phyloP scores from a whole-genome alignment of 176 grass and related monocot genomes.

The Bonia amplexicaulis region DNA sequence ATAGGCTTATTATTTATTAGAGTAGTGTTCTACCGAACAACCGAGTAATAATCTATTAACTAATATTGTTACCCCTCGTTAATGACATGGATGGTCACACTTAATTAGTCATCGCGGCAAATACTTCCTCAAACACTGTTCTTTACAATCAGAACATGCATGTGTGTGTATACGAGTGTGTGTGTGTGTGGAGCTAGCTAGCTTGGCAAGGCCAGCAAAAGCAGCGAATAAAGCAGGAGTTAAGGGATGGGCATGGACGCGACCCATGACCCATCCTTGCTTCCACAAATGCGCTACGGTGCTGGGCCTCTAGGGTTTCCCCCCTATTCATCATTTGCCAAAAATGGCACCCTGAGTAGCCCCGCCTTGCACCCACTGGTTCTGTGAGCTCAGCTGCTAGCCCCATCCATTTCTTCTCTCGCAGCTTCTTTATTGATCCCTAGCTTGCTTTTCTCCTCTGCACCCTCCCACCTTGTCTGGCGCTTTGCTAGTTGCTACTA shows the following conservation, averaged over 20 bases:
- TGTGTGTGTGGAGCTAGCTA: not conserved
- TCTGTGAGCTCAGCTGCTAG: not conserved
- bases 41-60: too few species aligned
- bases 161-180: not conserved
- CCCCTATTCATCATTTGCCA: slow-evolving; percentile 31
- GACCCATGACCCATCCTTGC: not conserved
- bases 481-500: not conserved
- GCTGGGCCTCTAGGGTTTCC: slow-evolving; percentile 37
- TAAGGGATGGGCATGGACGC: not conserved
- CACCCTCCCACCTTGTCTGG: not conserved
- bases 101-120: too few species aligned
- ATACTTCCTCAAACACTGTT: too few species aligned
- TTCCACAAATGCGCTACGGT: slow-evolving; percentile 41
- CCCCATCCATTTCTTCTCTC: not conserved
- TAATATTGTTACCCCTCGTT: too few species aligned
- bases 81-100: too few species aligned
- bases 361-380: slow-evolving; percentile 24
- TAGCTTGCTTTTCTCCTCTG: not conserved
- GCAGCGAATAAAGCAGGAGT: not conserved
- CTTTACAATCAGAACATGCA: too few species aligned
- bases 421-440: not conserved
- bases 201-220: not conserved
- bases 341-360: slow-evolving; percentile 24
- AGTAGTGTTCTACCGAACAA: too few species aligned
- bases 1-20: too few species aligned